Evolutionary conservation across 2,329 filamentous ascomycete genomes (phyloP).

Genomic region (Colletotrichum caudatum): DNA sequence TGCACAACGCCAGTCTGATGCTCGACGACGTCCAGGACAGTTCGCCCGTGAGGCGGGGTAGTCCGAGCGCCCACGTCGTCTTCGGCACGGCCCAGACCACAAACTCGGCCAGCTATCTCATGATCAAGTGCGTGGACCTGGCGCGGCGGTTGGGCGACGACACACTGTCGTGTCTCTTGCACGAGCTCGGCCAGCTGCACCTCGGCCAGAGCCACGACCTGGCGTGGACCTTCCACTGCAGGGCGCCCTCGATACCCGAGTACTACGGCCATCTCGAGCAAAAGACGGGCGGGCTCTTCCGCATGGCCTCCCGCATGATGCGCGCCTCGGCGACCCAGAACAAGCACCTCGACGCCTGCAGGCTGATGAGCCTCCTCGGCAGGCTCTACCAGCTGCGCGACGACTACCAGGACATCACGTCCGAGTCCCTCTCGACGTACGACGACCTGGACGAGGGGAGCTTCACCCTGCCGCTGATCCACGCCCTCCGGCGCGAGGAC

Average conservation of each 20-base stretch:
- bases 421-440: conserved; percentile 20
- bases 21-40: conserved; percentile 56
- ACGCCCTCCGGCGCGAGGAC: conserved; percentile 12
- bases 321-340: conserved; percentile 22
- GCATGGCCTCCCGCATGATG: conserved; percentile 25
- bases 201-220: conserved; percentile 48
- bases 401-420: conserved; percentile 23
- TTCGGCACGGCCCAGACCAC: conserved; percentile 53
- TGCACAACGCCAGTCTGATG: conserved; percentile 28
- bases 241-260: conserved; percentile 44
- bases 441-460: conserved; percentile 14
- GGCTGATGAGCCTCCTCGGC: conserved; percentile 23
- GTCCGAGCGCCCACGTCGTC: conserved; percentile 51
- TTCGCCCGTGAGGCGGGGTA: conserved; percentile 50
- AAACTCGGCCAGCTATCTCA: conserved; percentile 51
- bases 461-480: conserved; percentile 26
- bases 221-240: conserved; percentile 44
- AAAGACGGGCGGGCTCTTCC: conserved; percentile 23
- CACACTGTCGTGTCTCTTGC: conserved; percentile 40
- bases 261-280: conserved; percentile 44
- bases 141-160: conserved; percentile 41
- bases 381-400: conserved; percentile 24
- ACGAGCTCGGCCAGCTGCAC: conserved; percentile 37
- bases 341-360: conserved; percentile 12
- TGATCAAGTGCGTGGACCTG: conserved; percentile 43